Evolutionary conservation across 495 filamentous ascomycete genomes (phyloP).

Genomic region (Cetradonia linearis): DNA sequence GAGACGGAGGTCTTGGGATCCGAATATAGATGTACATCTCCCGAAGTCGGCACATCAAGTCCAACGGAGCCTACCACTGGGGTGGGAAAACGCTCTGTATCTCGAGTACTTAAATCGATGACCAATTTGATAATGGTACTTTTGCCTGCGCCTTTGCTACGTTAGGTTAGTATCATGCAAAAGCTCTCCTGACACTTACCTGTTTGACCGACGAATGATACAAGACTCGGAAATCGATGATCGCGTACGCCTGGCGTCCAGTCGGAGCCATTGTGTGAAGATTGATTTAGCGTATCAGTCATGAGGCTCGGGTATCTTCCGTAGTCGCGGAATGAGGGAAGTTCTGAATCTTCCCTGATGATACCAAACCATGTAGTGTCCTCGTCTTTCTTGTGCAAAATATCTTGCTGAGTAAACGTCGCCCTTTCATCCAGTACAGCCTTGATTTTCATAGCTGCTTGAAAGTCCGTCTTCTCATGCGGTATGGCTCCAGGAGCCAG

Average conservation of each 20-base stretch:
- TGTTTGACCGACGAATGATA: constrained; percentile 36
- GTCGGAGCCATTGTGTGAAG: constrained; percentile 11
- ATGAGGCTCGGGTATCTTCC: constrained; percentile 35
- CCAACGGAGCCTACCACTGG: constrained; percentile 15
- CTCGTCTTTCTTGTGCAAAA: constrained; percentile 29
- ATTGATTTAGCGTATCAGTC: constrained; percentile 26
- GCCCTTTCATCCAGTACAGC: constrained; percentile 7
- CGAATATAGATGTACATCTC: constrained; percentile 29
- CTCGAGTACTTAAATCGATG: constrained; percentile 28
- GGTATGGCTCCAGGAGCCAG: constrained; percentile 17
- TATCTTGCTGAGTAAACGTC: constrained; percentile 14
- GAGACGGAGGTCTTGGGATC: constrained; percentile 22
- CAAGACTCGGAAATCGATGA: constrained; percentile 30
- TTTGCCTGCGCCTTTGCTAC: constrained; percentile 37
- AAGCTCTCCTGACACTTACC: constrained; percentile 25
- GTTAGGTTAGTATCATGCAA: background rate
- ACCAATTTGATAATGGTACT: constrained; percentile 48
- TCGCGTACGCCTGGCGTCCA: background rate
- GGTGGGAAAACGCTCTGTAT: background rate
- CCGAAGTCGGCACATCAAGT: constrained; percentile 27
- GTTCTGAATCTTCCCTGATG: constrained; percentile 26
- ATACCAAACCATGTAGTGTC: constrained; percentile 44
- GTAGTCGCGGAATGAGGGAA: constrained; percentile 34
- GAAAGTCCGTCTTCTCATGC: constrained; percentile 21
- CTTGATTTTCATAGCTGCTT: constrained; percentile 11